Evolutionary conservation across 2,329 filamentous ascomycete genomes (phyloP), one percentile per base, ranked within the genome.

Genomic region (Botrytis tulipae): DNA sequence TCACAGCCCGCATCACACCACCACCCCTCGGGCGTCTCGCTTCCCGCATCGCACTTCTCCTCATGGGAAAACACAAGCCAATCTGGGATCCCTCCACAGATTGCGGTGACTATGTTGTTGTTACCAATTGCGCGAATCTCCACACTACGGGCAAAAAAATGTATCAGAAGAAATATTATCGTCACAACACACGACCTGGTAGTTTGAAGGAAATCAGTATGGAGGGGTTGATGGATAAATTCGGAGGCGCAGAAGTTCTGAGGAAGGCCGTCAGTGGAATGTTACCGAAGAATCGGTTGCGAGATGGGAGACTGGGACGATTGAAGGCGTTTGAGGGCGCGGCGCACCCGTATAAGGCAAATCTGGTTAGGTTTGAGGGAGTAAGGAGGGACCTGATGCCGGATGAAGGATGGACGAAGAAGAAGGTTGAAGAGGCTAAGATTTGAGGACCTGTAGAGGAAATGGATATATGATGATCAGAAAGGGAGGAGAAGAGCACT

Each of bases 41-140:
- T 75, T 94, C 92, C 71, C 90, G 92, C 76, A 97, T 98, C 83
- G 95, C 95, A 75, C 86, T 91, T 71, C 87, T 93, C 75, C 90
- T 98, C 70, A 98, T 98, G 95, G 96, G 96, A 85, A 99, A 99
- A 87, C 92, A 99, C 88, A 99, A 99, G 85, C 96, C 96, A 35
- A 97, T 96, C 83, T 99, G 91, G 85, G 93, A 98, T 84, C 96
- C 96, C 1, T 97, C 94, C 35, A 98, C 95, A 75, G 96, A 99
- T 87, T 98, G 96, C 87, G 96, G 96, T 79, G 96, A 99, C 89
- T 99, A 99, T 83, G 95, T 99, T 20, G 95, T 99, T 1, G 95
- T 96, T 70, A 93, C 93, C 54, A 91, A 94, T 82, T 98, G 96
- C 86, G 89, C 92, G 59, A 91, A 95, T 66, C 87, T 99, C 68